Percentiles rank a stretch among this genome's conserved stretches.
phyloP scores from a whole-genome alignment of 768 basidiomycete species.

The Boletus eberwhitei region DNA sequence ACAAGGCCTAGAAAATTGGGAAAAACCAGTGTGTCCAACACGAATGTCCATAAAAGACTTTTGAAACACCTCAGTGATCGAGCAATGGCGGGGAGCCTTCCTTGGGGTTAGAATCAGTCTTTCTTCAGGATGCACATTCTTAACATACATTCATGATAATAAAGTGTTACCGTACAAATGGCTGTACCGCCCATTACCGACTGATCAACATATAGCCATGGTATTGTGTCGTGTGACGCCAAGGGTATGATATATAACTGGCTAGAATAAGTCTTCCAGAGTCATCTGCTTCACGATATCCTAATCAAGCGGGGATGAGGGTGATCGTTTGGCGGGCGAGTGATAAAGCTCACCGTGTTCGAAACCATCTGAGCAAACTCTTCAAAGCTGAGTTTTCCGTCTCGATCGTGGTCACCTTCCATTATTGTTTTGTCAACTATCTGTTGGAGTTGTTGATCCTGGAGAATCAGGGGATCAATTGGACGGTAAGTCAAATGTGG shows the following conservation, averaged over 20 bases:
- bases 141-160: conserved; percentile 21
- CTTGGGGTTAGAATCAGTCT: conserved; percentile 3
- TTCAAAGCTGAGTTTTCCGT: conserved; percentile 95
- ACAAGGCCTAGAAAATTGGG: neutral
- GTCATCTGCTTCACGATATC: conserved; percentile 99
- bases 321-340: neutral
- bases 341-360: conserved; percentile 66
- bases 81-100: neutral
- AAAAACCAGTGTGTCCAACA: neutral
- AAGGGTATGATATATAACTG: conserved; percentile 19
- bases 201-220: conserved; percentile 13
- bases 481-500: neutral
- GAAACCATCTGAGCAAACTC: conserved; percentile 97
- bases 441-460: conserved; percentile 98
- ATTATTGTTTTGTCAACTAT: conserved; percentile 99
- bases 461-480: neutral
- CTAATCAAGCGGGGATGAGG: conserved; percentile 36
- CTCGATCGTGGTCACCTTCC: conserved; percentile 98
- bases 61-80: neutral
- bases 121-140: conserved; percentile 1
- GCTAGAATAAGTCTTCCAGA: conserved; percentile 84
- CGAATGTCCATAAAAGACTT: neutral
- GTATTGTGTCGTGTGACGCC: conserved; percentile 15
- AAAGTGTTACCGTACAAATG: conserved; percentile 23
- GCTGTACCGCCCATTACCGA: conserved; percentile 10